Conservation (phyloP, 2,329 filamentous ascomycete species). For the Penicillium expansum region DNA sequence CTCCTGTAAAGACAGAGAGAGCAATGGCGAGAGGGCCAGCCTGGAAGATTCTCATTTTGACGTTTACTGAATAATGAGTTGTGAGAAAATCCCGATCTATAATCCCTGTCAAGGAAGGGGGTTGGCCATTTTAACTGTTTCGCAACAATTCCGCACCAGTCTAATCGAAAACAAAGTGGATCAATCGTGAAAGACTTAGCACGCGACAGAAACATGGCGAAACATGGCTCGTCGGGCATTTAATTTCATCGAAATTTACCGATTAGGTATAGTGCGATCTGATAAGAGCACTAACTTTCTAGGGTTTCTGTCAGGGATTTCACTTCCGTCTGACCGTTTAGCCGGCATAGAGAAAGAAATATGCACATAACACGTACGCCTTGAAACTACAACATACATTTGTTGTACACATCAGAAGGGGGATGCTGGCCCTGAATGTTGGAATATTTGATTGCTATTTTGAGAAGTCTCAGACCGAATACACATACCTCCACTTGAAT, state of each 20-base stretch:
- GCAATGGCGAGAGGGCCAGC: slow-evolving; percentile 16
- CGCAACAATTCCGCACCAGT: neutral
- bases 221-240: neutral
- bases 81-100: neutral
- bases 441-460: neutral
- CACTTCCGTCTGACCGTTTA: neutral
- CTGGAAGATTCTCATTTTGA: slow-evolving; percentile 7
- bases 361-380: neutral
- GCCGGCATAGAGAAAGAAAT: neutral
- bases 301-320: neutral
- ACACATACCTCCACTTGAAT: neutral
- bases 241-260: neutral
- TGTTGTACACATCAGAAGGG: neutral
- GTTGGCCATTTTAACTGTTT: neutral
- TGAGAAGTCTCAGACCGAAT: neutral
- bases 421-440: neutral
- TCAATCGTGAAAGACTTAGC: neutral
- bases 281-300: slow-evolving; percentile 2
- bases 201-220: neutral
- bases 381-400: neutral
- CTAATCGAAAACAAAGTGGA: neutral
- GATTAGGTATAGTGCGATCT: slow-evolving; percentile 3
- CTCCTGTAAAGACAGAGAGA: slow-evolving; percentile 3
- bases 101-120: neutral
- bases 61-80: neutral